A percentile compares a stretch with the other conserved stretches of the same genome.
Conservation (phyloP, 2,329 filamentous ascomycete species). For the Tolypocladium inflatum region DNA sequence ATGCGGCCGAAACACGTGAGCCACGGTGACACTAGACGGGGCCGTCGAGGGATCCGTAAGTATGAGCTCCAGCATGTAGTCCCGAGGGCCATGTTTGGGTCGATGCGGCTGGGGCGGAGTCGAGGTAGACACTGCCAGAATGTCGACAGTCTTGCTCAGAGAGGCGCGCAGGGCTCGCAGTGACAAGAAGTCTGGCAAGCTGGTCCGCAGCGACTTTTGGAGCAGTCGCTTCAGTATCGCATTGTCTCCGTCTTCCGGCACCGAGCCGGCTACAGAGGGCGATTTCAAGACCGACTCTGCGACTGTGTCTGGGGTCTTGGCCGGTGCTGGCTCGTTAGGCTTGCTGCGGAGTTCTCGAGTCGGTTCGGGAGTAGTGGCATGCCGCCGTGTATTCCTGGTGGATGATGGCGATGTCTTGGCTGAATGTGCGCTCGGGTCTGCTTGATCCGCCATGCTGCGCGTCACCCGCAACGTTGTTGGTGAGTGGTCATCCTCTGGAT, state of each 20-base stretch:
- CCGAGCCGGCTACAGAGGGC: conserved; percentile 17
- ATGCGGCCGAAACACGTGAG: conserved; percentile 50
- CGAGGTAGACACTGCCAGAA: conserved; percentile 45
- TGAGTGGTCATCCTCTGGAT: conserved; percentile 9
- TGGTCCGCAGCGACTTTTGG: conserved; percentile 33
- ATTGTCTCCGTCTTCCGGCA: conserved; percentile 15
- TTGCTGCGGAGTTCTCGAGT: conserved; percentile 14
- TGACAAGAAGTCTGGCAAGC: conserved; percentile 41
- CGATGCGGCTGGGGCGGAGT: conserved; percentile 40
- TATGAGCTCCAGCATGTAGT: conserved; percentile 50
- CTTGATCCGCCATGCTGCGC: conserved; percentile 11
- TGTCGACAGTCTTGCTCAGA: conserved; percentile 38
- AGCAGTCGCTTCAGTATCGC: conserved; percentile 35
- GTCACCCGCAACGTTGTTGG: conserved; percentile 14
- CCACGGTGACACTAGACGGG: conserved; percentile 39
- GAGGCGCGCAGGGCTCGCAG: conserved; percentile 43
- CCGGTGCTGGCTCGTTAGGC: conserved; percentile 10
- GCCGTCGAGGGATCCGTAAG: conserved; percentile 47
- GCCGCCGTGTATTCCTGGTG: conserved; percentile 11
- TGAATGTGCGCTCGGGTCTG: neutral
- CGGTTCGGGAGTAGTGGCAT: conserved; percentile 11
- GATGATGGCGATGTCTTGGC: conserved; percentile 3
- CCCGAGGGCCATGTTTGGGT: conserved; percentile 46
- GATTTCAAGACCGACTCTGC: conserved; percentile 11
- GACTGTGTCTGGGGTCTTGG: conserved; percentile 10